Conservation (phyloP, 2,329 filamentous ascomycete species). For the Neofusicoccum sp. region DNA sequence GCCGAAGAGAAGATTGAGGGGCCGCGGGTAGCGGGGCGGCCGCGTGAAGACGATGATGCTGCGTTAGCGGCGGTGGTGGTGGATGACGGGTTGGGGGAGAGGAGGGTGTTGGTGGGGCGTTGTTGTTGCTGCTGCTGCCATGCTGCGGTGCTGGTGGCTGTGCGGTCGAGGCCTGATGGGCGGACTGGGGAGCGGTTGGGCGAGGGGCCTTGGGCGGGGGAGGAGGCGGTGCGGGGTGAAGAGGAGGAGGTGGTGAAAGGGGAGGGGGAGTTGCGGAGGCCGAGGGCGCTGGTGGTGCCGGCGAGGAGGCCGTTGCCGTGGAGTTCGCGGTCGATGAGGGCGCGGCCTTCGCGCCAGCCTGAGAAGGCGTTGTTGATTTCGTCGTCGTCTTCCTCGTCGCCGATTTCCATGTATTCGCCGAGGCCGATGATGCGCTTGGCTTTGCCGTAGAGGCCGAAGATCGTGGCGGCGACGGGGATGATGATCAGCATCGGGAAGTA, state of each 20-base stretch:
- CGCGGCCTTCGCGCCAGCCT: conserved; percentile 89
- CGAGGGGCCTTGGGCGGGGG: conserved; percentile 17
- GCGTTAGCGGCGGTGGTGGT: too few relatives aligned
- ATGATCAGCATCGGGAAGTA: conserved; percentile 89
- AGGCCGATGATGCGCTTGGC: conserved; percentile 78
- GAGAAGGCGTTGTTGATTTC: conserved; percentile 66
- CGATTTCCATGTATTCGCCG: conserved; percentile 68
- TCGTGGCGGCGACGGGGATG: conserved; percentile 78
- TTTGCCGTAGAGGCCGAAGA: conserved; percentile 87
- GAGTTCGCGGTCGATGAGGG: conserved; percentile 83
- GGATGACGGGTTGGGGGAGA: neutral
- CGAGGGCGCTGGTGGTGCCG: conserved; percentile 17
- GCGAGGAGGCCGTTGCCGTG: conserved; percentile 45
- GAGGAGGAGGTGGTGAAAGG: conserved; percentile 3
- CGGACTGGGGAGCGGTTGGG: conserved; percentile 25
- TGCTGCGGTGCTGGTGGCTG: conserved; percentile 2
- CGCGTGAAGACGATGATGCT: conserved; percentile 5
- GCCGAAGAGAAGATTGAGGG: conserved; percentile 27
- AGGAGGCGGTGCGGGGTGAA: neutral
- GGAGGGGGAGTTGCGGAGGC: conserved; percentile 23
- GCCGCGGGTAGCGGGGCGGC: neutral
- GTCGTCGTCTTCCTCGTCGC: conserved; percentile 57
- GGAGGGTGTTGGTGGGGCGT: conserved; percentile 29
- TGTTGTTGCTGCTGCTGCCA: conserved; percentile 4
- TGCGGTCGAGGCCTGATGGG: neutral